Conservation (phyloP, 306 rosid genomes). For the Lotus japonicus region DNA sequence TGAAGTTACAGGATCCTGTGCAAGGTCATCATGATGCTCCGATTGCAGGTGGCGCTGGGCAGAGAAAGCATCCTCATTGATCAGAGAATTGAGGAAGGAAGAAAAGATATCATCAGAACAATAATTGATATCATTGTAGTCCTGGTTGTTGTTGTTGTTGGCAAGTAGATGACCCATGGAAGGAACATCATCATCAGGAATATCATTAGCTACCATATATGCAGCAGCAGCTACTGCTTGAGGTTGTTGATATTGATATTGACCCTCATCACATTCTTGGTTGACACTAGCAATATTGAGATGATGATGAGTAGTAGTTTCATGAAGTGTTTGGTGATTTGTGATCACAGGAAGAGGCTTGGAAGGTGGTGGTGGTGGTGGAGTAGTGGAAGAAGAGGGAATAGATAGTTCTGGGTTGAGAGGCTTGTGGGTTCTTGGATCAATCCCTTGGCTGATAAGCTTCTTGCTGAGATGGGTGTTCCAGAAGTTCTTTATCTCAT, state of each 20-base stretch:
- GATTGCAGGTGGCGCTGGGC: constrained; percentile 27
- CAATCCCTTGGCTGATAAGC: constrained; percentile 83
- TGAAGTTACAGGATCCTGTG: constrained; percentile 14
- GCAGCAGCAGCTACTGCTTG: no score
- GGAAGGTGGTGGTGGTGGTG: neutral
- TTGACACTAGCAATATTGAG: neutral
- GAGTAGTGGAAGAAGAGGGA: neutral
- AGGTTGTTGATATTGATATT: neutral
- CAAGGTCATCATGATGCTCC: constrained; percentile 9
- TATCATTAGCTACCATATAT: no score
- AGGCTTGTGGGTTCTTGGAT: constrained; percentile 90
- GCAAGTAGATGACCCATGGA: constrained; percentile 5
- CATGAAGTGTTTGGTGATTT: neutral
- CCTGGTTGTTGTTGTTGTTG: constrained; percentile 4
- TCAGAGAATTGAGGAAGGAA: constrained; percentile 67
- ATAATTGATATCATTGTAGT: constrained; percentile 25
- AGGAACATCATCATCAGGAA: constrained; percentile 2
- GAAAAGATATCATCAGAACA: constrained; percentile 59
- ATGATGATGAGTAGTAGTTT: neutral
- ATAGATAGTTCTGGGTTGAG: constrained; percentile 3
- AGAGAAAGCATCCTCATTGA: constrained; percentile 60
- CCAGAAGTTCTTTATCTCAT: constrained; percentile 90
- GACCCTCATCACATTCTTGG: neutral
- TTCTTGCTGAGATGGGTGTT: constrained; percentile 90
- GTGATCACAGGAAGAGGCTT: neutral